Base-by-base conservation (phyloP, 352 stramenopile species). In the Pythium sp. region DNA sequence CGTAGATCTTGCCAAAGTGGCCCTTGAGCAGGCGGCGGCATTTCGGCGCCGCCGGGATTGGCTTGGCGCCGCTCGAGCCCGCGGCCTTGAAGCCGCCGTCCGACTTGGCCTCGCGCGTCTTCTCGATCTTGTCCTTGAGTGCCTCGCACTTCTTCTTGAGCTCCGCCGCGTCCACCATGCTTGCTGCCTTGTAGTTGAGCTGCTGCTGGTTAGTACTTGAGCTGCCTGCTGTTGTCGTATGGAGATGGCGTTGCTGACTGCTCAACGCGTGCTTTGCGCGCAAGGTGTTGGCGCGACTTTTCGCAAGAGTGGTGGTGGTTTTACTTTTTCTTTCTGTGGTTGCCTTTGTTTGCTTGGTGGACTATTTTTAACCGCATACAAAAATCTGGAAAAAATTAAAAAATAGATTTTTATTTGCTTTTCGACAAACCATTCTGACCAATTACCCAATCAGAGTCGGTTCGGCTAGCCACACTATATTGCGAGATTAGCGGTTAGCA, bases 1-100 rank as follows among this genome's bases (percentile, higher is more conserved):
- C 95, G 76, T 99, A 99, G 65, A 99, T 98, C 82, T 99, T 99
- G 72, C 98, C 98, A 79, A 99, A 99, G 74, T 99, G 98, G 58
- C 98, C 98, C 76, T 99, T 99, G 32, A 99, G 84, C 62, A 98
- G 83, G 12, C 98, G 86, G 57, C 97, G 84, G 65, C 92, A 92
- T 75, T 99, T 98, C 18, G 93, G 93, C 12, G 90, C 80, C 2
- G 92, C 84, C 8, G 86, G 92, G 54, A 94, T 89, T 22, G 81
- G 5, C 75, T 96, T 96, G 72, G 84, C 86, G 41, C 86, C 78
- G 46, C 72, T 82, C 26, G 73, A 70, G 62, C 89, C 86, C 12
- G 81, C 77, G 51, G 38, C 78, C 69, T 92, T 85, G 74, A 96
- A 94, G 11, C 88, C 86, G 47, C 88, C 88, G 49, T 96, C 84